Evolutionary conservation across 1,284 basidiomycete species (phyloP).

Genomic region (Boletus nobilissimus): DNA sequence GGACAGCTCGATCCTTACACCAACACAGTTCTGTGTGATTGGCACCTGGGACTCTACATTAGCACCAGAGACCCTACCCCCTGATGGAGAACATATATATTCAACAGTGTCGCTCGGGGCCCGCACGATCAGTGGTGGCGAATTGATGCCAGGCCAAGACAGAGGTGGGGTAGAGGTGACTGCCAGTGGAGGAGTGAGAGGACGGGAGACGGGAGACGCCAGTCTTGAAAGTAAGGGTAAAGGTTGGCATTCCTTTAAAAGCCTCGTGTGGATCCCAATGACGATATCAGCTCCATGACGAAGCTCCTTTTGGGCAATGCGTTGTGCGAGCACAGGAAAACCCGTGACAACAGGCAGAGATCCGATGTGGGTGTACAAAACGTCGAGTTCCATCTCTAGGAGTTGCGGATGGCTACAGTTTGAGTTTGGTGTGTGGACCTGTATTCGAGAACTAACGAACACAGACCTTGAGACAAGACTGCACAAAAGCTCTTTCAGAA

Average conservation of each 20-base stretch:
- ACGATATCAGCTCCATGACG: conserved; percentile 40
- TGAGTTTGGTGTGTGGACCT: not conserved
- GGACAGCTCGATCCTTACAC: too few species aligned
- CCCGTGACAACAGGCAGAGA: conserved; percentile 28
- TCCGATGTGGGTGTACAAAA: conserved; percentile 36
- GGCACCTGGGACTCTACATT: too few species aligned
- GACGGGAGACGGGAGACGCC: not conserved
- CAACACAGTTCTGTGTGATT: too few species aligned
- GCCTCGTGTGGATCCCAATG: conserved; percentile 36
- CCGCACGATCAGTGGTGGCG: too few species aligned
- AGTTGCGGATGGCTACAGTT: conserved; percentile 32
- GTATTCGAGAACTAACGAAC: not conserved
- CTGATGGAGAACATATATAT: not conserved
- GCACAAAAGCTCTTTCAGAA: conserved; percentile 38
- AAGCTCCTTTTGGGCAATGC: conserved; percentile 37
- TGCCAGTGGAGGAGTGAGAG: not conserved
- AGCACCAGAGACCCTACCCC: too few species aligned
- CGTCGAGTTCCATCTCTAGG: conserved; percentile 41
- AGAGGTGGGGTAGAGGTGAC: not conserved
- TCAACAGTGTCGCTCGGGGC: not conserved
- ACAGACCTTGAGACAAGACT: conserved; percentile 35
- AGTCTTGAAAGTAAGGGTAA: not conserved
- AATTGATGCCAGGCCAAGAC: not conserved
- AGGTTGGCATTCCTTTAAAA: conserved; percentile 29
- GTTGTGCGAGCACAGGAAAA: conserved; percentile 27